phyloP scores from a whole-genome alignment of 768 basidiomycete genomes.

The Calocybe indica region DNA sequence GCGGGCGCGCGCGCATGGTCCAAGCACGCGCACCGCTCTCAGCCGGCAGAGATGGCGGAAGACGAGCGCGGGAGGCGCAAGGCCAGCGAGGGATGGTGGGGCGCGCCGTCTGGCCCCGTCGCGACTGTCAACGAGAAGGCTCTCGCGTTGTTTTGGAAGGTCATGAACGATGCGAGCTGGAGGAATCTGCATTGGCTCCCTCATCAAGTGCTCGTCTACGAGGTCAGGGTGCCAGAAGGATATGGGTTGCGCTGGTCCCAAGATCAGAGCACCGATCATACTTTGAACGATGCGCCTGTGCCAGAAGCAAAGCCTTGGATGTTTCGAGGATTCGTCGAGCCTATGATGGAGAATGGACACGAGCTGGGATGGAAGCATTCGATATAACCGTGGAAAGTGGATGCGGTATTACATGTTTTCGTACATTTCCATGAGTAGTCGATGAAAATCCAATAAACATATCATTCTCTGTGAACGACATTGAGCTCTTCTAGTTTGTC shows the following conservation, averaged over 20 bases:
- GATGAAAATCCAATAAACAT: no score
- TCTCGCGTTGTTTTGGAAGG: conserved; percentile 43
- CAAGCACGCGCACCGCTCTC: conserved; percentile 58
- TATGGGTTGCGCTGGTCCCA: conserved; percentile 69
- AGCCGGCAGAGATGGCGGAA: background rate
- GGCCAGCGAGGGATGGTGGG: conserved; percentile 51
- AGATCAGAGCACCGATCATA: conserved; percentile 17
- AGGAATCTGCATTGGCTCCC: conserved; percentile 64
- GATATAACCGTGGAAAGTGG: background rate
- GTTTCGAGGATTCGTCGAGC: conserved; percentile 63
- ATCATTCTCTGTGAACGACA: no score
- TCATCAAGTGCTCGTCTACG: conserved; percentile 56
- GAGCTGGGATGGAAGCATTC: conserved; percentile 55
- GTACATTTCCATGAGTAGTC: no score
- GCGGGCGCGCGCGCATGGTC: conserved; percentile 63
- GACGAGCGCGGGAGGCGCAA: conserved; percentile 11
- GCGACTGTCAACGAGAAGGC: conserved; percentile 46
- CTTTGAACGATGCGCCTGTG: background rate
- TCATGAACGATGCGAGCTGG: conserved; percentile 51
- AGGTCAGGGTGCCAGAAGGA: conserved; percentile 50
- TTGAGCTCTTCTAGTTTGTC: no score
- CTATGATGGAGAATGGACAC: conserved; percentile 65
- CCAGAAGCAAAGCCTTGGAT: conserved; percentile 34
- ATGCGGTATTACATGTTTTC: no score
- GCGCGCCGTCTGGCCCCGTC: conserved; percentile 47